Percentiles rank a stretch among this genome's conserved stretches.
These are phyloP conservation scores for Jamesozyma rosinii DNA, from an alignment of 805 yeast genomes.

Conservation along the genomic window DNA sequence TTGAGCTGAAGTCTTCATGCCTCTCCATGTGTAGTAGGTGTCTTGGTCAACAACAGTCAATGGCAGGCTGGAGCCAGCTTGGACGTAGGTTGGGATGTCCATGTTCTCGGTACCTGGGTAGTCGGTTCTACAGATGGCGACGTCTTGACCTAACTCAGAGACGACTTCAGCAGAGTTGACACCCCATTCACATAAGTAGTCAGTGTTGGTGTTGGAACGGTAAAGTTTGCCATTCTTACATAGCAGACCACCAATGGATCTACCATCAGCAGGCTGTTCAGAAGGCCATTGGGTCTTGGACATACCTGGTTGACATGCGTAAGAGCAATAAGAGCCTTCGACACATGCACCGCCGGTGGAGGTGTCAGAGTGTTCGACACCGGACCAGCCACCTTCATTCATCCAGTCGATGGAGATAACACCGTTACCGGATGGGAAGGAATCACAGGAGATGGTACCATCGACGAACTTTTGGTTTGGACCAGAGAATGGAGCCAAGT, in stretches of 20 bases:
- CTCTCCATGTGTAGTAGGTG: constrained; percentile 74
- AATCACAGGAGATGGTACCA: constrained; percentile 58
- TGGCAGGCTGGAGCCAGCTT: constrained; percentile 56
- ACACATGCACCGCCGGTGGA: constrained; percentile 61
- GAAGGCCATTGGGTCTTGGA: constrained; percentile 98
- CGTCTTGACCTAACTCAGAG: constrained; percentile 52
- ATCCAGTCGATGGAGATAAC: constrained; percentile 54
- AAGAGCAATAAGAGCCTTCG: constrained; percentile 93
- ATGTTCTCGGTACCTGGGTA: constrained; percentile 99
- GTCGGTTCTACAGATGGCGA: constrained; percentile 95
- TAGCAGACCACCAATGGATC: constrained; percentile 86
- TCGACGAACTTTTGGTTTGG: constrained; percentile 59
- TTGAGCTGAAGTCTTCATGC: constrained; percentile 82
- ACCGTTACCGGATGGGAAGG: constrained; percentile 70
- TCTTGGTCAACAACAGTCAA: constrained; percentile 75
- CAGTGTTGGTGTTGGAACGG: constrained; percentile 62
- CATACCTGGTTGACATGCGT: constrained; percentile 98
- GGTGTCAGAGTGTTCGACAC: constrained; percentile 35
- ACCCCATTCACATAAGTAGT: constrained; percentile 89
- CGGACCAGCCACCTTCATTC: constrained; percentile 43
- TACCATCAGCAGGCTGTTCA: constrained; percentile 80
- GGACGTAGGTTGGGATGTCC: constrained; percentile 84
- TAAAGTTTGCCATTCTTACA: constrained; percentile 81
- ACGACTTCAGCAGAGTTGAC: constrained; percentile 58
- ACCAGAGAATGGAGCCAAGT: constrained; percentile 44